These are phyloP conservation scores for Crotalaria pallida DNA, from an alignment of 306 rosid species.

Conservation along the genomic window DNA sequence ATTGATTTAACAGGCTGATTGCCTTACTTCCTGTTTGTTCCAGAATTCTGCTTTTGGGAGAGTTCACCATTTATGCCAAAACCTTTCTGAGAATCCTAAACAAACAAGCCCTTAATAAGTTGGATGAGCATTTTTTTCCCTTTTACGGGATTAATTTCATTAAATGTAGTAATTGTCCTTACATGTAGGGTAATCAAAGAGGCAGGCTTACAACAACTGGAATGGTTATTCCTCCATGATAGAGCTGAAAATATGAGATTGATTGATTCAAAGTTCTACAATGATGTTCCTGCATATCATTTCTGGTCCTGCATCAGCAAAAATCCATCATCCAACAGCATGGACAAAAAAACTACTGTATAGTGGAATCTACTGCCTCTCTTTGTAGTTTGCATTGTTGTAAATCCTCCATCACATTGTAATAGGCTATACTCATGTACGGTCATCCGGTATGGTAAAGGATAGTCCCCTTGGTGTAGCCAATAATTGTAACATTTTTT, in stretches of 20 bases:
- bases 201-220: constrained; percentile 7
- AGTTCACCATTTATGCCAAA: no score
- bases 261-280: not conserved
- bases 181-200: constrained; percentile 11
- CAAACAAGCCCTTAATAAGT: not conserved
- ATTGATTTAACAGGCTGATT: not conserved
- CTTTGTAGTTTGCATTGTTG: constrained; percentile 16
- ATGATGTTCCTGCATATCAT: constrained; percentile 3
- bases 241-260: not conserved
- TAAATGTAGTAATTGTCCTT: not conserved
- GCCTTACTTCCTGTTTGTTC: not conserved
- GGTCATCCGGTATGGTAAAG: not conserved
- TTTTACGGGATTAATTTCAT: not conserved
- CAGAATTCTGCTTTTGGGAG: no score
- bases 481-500: not conserved
- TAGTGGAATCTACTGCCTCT: not conserved
- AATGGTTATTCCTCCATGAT: constrained; percentile 14
- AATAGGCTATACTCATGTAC: not conserved
- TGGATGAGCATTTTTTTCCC: not conserved
- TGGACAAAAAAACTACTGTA: constrained; percentile 2
- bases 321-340: not conserved
- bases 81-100: no score
- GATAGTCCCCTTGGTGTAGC: not conserved
- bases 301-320: not conserved
- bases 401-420: constrained; percentile 25